phyloP scores from a whole-genome alignment of 2,329 filamentous ascomycete genomes.

The Fragosphaeria purpurea region DNA sequence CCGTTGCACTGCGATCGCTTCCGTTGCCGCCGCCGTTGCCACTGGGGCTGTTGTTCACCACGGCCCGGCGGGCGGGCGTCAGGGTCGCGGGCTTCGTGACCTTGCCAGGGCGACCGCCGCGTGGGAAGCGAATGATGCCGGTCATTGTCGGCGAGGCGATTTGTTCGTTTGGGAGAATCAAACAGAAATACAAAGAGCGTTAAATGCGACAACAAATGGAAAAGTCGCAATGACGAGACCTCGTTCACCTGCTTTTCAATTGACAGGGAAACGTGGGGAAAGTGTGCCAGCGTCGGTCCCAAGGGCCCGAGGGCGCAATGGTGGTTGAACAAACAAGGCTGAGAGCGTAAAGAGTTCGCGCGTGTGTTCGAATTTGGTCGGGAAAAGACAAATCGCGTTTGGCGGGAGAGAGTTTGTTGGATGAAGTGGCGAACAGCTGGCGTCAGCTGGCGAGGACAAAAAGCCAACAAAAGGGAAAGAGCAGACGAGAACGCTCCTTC shows the following conservation, averaged over 20 bases:
- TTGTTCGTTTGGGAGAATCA: background rate
- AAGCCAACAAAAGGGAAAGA: background rate
- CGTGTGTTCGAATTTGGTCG: background rate
- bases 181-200: background rate
- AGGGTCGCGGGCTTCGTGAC: conserved; percentile 29
- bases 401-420: background rate
- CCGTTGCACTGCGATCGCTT: background rate
- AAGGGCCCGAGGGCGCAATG: too few relatives aligned
- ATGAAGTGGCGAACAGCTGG: conserved; percentile 11
- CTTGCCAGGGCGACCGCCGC: conserved; percentile 31
- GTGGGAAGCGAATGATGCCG: conserved; percentile 25
- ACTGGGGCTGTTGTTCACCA: background rate
- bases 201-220: background rate
- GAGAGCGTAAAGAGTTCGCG: too few relatives aligned
- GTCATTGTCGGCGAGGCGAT: conserved; percentile 19
- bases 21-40: conserved; percentile 1
- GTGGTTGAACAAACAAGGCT: background rate
- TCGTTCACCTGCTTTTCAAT: too few relatives aligned
- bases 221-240: too few relatives aligned
- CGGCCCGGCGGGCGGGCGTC: conserved; percentile 15
- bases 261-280: too few relatives aligned
- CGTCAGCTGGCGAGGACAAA: conserved; percentile 11
- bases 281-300: too few relatives aligned
- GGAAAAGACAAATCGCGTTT: background rate
- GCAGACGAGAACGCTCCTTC: background rate